Base-by-base conservation (phyloP, 2,329 filamentous ascomycete genomes). In the Myriosclerotinia duriaeana region DNA sequence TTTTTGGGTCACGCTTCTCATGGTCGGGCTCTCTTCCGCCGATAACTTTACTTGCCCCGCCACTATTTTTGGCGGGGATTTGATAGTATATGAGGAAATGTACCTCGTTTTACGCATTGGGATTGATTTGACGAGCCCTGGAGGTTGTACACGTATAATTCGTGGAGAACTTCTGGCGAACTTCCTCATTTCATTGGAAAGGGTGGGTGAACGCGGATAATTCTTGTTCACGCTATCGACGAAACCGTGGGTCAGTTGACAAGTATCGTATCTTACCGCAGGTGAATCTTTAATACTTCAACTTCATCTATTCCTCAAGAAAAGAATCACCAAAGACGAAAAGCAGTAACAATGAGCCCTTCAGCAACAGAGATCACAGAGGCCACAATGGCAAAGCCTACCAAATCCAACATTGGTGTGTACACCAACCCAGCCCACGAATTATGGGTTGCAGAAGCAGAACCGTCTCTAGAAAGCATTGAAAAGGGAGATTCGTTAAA, bases 351-450 rank as follows among this genome's bases (percentile, higher is more conserved):
- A n/a, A 74, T 74, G 73, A 67, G 70, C 64, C 73, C 72, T 50
- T 74, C 74, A 66, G 72, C 71, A 66, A 71, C 68, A 56, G 71
- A 73, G 53, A 63, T 72, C 38, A 15, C 68, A 3, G 56, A 66
- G 40, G 46, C 68, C 8, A 64, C 59, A n/a, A 71, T 72, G 72
- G 70, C 63, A 52, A 71, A 71, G 30, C 67, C 69, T 34, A 81
- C 85, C 67, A 95, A 96, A 84, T 81, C 91, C 67, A 98, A 98
- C 80, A 96, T 98, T 77, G 94, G 93, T 73, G 93, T 98, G 72
- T 98, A 90, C 84, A 98, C 94, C 63, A 97, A 98, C 81, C 92
- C 94, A 22, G 86, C 87, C 67, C 94, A 98, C 78, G 91, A 97
- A 68, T 83, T 98, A 64, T 98, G 93, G 92, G 87, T 97, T 69